phyloP scores from a whole-genome alignment of 805 yeast species.

The Komagataella pseudopastoris region DNA sequence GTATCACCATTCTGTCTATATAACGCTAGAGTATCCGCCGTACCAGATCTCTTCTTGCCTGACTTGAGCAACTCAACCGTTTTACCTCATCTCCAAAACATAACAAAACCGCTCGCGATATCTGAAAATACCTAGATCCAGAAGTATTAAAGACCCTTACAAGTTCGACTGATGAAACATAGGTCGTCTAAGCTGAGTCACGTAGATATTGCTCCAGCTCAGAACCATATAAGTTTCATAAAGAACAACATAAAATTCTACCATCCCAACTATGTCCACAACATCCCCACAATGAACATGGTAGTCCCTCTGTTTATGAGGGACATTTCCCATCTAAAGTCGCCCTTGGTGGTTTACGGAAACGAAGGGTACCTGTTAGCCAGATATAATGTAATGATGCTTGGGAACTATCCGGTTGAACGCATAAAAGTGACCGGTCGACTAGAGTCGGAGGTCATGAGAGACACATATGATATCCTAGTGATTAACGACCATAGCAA shows the following conservation, averaged over 20 bases:
- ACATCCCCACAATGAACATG: constrained; percentile 14
- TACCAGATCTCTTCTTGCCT: not conserved
- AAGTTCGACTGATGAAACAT: not conserved
- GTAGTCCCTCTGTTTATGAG: constrained; percentile 17
- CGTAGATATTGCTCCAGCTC: constrained; percentile 9
- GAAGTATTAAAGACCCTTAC: constrained; percentile 2
- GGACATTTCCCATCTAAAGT: constrained; percentile 14
- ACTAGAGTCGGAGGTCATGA: constrained; percentile 18
- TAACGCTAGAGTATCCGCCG: not conserved
- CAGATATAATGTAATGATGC: constrained; percentile 13
- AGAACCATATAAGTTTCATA: constrained; percentile 12
- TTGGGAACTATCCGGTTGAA: constrained; percentile 28
- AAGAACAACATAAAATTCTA: constrained; percentile 17
- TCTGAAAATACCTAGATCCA: not conserved
- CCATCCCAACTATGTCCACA: constrained; percentile 19
- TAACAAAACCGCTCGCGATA: not conserved
- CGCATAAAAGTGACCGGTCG: constrained; percentile 22
- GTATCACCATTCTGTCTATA: not conserved
- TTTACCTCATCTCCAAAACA: not conserved
- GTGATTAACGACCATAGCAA: not conserved
- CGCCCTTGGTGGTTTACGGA: constrained; percentile 13
- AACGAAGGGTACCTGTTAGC: constrained; percentile 9
- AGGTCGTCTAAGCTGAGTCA: not conserved
- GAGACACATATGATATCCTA: constrained; percentile 2
- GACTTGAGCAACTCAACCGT: not conserved